Evolutionary conservation across 2,329 filamentous ascomycete species (phyloP).

Genomic region (Exophiala sp.): DNA sequence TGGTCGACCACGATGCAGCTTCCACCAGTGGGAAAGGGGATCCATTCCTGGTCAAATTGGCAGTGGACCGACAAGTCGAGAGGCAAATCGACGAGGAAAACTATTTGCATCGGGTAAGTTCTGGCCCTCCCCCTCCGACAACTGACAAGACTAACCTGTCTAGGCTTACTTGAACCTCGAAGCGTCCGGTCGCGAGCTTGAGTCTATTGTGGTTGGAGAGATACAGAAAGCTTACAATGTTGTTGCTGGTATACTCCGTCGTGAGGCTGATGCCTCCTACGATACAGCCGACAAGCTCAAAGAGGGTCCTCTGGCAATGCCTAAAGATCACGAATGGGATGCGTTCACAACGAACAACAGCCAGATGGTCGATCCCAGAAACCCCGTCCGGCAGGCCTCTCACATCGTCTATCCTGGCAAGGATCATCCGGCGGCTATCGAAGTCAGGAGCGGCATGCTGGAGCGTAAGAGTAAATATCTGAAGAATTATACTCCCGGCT

Average conservation of each 20-base stretch:
- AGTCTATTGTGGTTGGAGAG: conserved; percentile 93
- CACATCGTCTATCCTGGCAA: conserved; percentile 89
- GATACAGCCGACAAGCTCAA: conserved; percentile 73
- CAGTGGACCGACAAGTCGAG: conserved; percentile 84
- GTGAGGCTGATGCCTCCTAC: conserved; percentile 78
- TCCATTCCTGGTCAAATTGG: conserved; percentile 78
- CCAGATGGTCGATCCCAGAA: conserved; percentile 77
- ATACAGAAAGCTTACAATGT: conserved; percentile 98
- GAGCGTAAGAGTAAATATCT: conserved; percentile 98
- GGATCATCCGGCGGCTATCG: conserved; percentile 72
- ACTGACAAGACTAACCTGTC: conserved; percentile 20
- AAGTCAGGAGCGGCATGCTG: conserved; percentile 82
- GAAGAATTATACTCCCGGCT: conserved; percentile 93
- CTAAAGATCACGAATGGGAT: conserved; percentile 88
- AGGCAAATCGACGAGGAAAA: conserved; percentile 95
- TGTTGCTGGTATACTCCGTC: conserved; percentile 82
- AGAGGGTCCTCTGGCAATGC: conserved; percentile 81
- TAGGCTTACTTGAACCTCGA: conserved; percentile 93
- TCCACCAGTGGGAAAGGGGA: conserved; percentile 78
- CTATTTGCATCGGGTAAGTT: conserved; percentile 80
- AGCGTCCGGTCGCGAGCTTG: conserved; percentile 85
- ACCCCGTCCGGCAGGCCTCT: conserved; percentile 70
- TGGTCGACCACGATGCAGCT: conserved; percentile 71
- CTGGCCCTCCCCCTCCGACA: neutral
- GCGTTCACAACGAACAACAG: conserved; percentile 73